phyloP scores from a whole-genome alignment of 495 filamentous ascomycete species.

The Xylaria sp. region DNA sequence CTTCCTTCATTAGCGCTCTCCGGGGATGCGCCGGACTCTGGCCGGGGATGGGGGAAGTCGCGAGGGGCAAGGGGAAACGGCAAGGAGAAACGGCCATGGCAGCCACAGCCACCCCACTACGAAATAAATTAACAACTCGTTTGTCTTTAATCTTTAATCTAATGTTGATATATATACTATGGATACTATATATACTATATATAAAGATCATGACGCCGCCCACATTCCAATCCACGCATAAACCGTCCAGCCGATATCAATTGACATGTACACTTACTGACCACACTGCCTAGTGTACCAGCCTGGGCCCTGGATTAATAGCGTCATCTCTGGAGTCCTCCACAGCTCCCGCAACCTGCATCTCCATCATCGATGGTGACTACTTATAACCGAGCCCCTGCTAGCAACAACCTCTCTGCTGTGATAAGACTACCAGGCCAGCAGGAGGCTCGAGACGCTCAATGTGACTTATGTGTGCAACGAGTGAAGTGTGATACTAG shows the following conservation, averaged over 20 bases:
- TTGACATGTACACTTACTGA: not conserved
- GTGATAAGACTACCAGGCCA: not conserved
- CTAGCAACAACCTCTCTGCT: not conserved
- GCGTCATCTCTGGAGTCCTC: not conserved
- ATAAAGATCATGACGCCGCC: not conserved
- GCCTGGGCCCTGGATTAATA: not conserved
- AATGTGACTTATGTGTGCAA: not conserved
- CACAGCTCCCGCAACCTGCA: not conserved
- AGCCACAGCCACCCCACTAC: not conserved
- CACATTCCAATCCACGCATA: not conserved
- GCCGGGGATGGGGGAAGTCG: too few relatives aligned
- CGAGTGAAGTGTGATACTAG: not conserved
- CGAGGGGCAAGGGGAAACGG: too few relatives aligned
- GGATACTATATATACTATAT: too few relatives aligned
- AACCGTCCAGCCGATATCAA: not conserved
- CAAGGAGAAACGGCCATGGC: not conserved
- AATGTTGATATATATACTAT: slow-evolving; percentile 1
- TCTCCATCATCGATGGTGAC: too few relatives aligned
- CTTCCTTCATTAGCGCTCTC: not conserved
- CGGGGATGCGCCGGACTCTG: slow-evolving; percentile 3
- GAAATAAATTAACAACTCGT: not conserved
- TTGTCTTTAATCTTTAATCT: not conserved
- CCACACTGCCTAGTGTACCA: not conserved
- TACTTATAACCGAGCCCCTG: not conserved
- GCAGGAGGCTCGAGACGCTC: not conserved